A percentile compares a stretch with the other conserved stretches of the same genome.
Evolutionary conservation across 2,329 filamentous ascomycete species (phyloP).

Genomic region (Shiraia bambusicola): DNA sequence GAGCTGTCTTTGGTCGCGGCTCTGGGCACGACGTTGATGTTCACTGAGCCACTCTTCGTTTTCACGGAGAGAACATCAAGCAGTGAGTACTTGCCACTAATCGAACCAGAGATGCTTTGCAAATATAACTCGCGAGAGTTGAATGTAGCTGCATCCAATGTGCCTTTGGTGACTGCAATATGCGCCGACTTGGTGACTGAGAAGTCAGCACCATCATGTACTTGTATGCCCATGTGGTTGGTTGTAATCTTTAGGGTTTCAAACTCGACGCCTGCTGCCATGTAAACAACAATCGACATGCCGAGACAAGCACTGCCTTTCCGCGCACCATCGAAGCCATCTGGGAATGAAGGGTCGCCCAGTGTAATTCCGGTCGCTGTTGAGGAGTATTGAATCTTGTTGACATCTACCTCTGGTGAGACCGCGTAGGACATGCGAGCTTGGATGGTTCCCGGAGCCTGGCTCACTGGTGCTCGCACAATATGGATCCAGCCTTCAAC

Average conservation of each 20-base stretch:
- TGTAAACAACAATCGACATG: slow-evolving; percentile 41
- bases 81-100: slow-evolving; percentile 46
- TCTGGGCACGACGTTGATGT: slow-evolving; percentile 44
- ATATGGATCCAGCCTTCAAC: slow-evolving; percentile 45
- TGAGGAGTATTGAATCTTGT: slow-evolving; percentile 32
- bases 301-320: slow-evolving; percentile 39
- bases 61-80: slow-evolving; percentile 44
- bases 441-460: slow-evolving; percentile 40
- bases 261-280: slow-evolving; percentile 36
- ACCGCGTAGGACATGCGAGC: slow-evolving; percentile 43
- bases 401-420: slow-evolving; percentile 34
- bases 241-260: slow-evolving; percentile 40
- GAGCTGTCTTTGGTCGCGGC: slow-evolving; percentile 29
- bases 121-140: slow-evolving; percentile 45
- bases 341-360: slow-evolving; percentile 27
- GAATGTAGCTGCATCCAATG: slow-evolving; percentile 37
- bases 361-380: slow-evolving; percentile 26
- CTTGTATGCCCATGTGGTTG: slow-evolving; percentile 42
- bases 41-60: slow-evolving; percentile 46
- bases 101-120: slow-evolving; percentile 43
- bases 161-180: slow-evolving; percentile 39
- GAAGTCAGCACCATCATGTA: slow-evolving; percentile 36
- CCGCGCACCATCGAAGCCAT: slow-evolving; percentile 27
- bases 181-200: slow-evolving; percentile 35
- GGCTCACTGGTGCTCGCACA: slow-evolving; percentile 34